Conservation (phyloP, 805 yeast genomes). For the Yarrowia sp. region DNA sequence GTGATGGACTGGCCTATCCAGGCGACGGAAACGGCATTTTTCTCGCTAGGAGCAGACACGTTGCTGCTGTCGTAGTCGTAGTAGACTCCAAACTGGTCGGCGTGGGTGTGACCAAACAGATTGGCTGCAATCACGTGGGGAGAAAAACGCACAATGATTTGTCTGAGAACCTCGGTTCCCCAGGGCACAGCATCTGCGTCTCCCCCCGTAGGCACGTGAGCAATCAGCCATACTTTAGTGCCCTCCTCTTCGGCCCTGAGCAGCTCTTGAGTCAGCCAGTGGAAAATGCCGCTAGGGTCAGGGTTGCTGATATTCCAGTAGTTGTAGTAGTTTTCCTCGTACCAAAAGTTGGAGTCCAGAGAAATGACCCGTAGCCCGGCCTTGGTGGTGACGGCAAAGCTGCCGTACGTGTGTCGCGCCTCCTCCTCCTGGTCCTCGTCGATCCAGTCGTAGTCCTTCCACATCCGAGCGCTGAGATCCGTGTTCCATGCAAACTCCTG, state of each 20-base stretch:
- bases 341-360: conserved; percentile 72
- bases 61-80: conserved; percentile 60
- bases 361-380: conserved; percentile 66
- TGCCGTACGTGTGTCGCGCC: conserved; percentile 59
- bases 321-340: conserved; percentile 66
- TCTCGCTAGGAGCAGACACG: conserved; percentile 34
- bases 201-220: conserved; percentile 67
- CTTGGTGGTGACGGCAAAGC: conserved; percentile 62
- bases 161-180: conserved; percentile 61
- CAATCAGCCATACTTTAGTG: conserved; percentile 74
- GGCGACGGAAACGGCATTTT: conserved; percentile 61
- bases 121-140: conserved; percentile 72
- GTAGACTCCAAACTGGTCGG: conserved; percentile 68
- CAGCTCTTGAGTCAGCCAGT: conserved; percentile 66
- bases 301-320: conserved; percentile 57
- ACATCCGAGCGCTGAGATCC: conserved; percentile 57
- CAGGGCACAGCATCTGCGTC: conserved; percentile 66
- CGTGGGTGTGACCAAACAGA: conserved; percentile 75
- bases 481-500: conserved; percentile 56
- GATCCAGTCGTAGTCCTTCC: conserved; percentile 59
- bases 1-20: conserved; percentile 74
- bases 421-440: conserved; percentile 48
- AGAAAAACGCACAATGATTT: conserved; percentile 69
- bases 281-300: conserved; percentile 68
- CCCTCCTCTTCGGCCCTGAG: conserved; percentile 61